A percentile compares a stretch with the other conserved stretches of the same genome.
Conservation (phyloP, 768 basidiomycete species). For the Rhizopogon salebrosus region DNA sequence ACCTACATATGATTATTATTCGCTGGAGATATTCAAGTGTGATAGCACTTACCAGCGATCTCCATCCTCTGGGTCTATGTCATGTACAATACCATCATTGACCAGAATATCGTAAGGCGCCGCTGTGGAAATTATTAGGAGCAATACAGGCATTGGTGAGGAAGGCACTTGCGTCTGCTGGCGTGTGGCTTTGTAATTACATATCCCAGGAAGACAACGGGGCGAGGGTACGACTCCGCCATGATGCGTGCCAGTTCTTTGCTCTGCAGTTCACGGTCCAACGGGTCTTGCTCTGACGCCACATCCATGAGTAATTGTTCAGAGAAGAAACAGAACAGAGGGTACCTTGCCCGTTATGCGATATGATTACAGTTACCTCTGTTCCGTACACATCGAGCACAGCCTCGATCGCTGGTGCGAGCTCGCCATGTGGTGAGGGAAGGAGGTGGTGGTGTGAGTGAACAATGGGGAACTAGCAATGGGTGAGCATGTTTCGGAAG, state of each 20-base stretch:
- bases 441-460: slow-evolving; percentile 81
- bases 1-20: slow-evolving; percentile 40
- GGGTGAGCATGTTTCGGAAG: not conserved
- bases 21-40: not conserved
- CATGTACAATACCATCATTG: slow-evolving; percentile 72
- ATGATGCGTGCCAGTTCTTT: slow-evolving; percentile 78
- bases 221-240: slow-evolving; percentile 59
- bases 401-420: slow-evolving; percentile 88
- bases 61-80: slow-evolving; percentile 68
- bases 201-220: slow-evolving; percentile 78
- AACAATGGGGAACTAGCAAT: slow-evolving; percentile 75
- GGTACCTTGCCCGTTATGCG: slow-evolving; percentile 88
- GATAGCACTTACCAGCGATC: slow-evolving; percentile 56
- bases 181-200: slow-evolving; percentile 70
- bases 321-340: not conserved
- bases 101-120: slow-evolving; percentile 73
- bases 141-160: slow-evolving; percentile 1
- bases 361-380: slow-evolving; percentile 75
- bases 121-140: slow-evolving; percentile 34
- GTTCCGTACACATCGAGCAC: slow-evolving; percentile 76
- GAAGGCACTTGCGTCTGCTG: slow-evolving; percentile 45
- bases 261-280: slow-evolving; percentile 87
- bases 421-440: slow-evolving; percentile 81
- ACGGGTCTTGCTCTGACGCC: slow-evolving; percentile 70
- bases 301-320: not conserved